A percentile compares a stretch with the other conserved stretches of the same genome.
phyloP scores from a whole-genome alignment of 768 basidiomycete species.

The Cystobasidiopsis lactophilus region DNA sequence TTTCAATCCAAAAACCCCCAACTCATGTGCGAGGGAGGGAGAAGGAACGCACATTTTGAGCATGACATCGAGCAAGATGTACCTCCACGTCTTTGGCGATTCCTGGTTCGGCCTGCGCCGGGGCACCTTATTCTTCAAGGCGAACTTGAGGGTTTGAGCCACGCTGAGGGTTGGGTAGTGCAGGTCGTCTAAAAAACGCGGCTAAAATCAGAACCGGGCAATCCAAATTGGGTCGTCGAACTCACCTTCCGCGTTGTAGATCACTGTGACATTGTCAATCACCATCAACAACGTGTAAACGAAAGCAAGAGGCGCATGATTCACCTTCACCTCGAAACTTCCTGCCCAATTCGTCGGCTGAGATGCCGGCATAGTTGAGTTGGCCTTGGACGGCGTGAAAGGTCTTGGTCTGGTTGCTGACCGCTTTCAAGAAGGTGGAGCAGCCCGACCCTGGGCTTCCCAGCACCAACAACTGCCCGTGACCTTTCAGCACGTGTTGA shows the following conservation, averaged over 20 bases:
- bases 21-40: too few relatives aligned
- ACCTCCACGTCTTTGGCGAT: constrained; percentile 8
- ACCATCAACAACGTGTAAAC: too few relatives aligned
- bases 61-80: constrained; percentile 25
- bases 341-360: constrained; percentile 31
- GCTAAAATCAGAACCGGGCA: too few relatives aligned
- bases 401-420: constrained; percentile 28
- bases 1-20: constrained; percentile 23
- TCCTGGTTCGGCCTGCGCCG: constrained; percentile 3
- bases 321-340: constrained; percentile 36
- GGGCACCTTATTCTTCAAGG: constrained; percentile 31
- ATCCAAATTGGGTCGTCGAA: too few relatives aligned
- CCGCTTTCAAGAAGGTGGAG: constrained; percentile 20
- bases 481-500: constrained; percentile 59
- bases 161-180: not conserved
- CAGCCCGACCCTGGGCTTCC: constrained; percentile 30
- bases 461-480: constrained; percentile 31
- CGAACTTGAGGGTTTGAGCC: constrained; percentile 36
- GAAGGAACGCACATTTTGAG: not conserved
- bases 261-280: too few relatives aligned
- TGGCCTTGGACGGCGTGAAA: constrained; percentile 40
- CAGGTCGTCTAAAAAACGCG: constrained; percentile 1
- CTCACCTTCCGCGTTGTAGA: too few relatives aligned
- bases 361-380: constrained; percentile 49
- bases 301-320: too few relatives aligned